A percentile compares a stretch with the other conserved stretches of the same genome.
Conservation (phyloP, 2,329 filamentous ascomycete species). For the Colletotrichum truncatum region DNA sequence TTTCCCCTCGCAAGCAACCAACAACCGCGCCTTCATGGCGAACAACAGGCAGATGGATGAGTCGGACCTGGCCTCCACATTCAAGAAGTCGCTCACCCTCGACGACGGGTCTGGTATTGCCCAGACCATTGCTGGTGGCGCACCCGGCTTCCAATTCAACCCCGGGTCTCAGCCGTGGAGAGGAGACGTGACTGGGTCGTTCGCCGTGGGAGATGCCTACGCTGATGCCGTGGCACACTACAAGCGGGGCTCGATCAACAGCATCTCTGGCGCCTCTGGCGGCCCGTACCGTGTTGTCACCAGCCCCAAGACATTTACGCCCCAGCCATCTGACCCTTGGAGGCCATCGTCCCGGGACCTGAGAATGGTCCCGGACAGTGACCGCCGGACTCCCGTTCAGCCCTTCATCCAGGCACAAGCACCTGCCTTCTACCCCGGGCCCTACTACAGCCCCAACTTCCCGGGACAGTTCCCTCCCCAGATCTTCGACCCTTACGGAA, state of each 20-base stretch:
- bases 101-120: constrained; percentile 38
- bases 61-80: constrained; percentile 44
- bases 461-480: constrained; percentile 48
- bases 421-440: constrained; percentile 40
- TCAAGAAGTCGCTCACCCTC: constrained; percentile 44
- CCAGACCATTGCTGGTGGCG: constrained; percentile 33
- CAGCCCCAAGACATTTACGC: constrained; percentile 34
- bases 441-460: constrained; percentile 46
- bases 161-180: constrained; percentile 57
- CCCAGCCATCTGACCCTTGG: constrained; percentile 48
- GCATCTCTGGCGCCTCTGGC: constrained; percentile 46
- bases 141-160: constrained; percentile 55
- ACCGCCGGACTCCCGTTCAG: constrained; percentile 47
- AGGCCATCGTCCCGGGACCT: constrained; percentile 45
- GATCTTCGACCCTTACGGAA: constrained; percentile 42
- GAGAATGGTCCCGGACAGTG: constrained; percentile 43
- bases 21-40: constrained; percentile 45
- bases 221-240: constrained; percentile 39
- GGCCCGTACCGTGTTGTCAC: constrained; percentile 38
- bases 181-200: constrained; percentile 41
- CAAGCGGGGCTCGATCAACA: constrained; percentile 50
- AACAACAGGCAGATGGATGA: constrained; percentile 49
- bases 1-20: constrained; percentile 53
- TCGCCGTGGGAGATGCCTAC: constrained; percentile 39
- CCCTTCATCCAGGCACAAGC: constrained; percentile 41